These are phyloP conservation scores for Aspergillus fischeri DNA, from an alignment of 2,329 filamentous ascomycete genomes.

Conservation along the genomic window DNA sequence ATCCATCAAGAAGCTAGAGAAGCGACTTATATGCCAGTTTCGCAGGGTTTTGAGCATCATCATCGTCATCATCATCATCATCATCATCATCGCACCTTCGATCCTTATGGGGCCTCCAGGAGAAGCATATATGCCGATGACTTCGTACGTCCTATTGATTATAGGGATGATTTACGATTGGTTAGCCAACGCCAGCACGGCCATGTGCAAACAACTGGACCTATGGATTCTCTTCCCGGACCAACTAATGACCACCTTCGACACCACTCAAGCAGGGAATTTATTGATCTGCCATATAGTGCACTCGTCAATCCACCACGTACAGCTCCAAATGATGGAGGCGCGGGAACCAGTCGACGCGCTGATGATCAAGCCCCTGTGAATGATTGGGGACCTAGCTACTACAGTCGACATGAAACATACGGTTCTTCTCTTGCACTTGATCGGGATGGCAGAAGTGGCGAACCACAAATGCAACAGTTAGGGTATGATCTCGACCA, in stretches of 20 bases:
- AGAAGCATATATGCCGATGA: constrained; percentile 33
- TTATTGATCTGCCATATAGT: constrained; percentile 8
- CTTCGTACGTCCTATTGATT: constrained; percentile 33
- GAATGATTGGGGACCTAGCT: constrained; percentile 1
- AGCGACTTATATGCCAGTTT: constrained; percentile 8
- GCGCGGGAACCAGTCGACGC: constrained; percentile 8
- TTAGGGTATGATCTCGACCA: constrained; percentile 20
- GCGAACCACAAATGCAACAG: constrained; percentile 9
- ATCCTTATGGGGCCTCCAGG: constrained; percentile 15
- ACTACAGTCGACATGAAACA: constrained; percentile 1
- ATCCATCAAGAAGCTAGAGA: constrained; percentile 10
- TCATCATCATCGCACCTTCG: constrained; percentile 13
- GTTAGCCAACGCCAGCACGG: constrained; percentile 16
- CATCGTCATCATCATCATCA: constrained; percentile 13
- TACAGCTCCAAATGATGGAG: constrained; percentile 7
- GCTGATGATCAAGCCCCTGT: constrained; percentile 15
- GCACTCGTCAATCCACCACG: constrained; percentile 11
- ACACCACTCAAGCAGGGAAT: constrained; percentile 10
- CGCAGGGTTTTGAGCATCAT: constrained; percentile 13
- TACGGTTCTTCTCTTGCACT: constrained; percentile 9
- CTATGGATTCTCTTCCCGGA: constrained; percentile 14
- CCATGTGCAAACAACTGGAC: constrained; percentile 11
- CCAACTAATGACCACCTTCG: constrained; percentile 9
- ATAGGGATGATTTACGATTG: constrained; percentile 19
- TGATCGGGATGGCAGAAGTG: constrained; percentile 13